A percentile compares a stretch with the other conserved stretches of the same genome.
Conservation (phyloP, 768 basidiomycete species). For the Sistotremastrum suecicum region DNA sequence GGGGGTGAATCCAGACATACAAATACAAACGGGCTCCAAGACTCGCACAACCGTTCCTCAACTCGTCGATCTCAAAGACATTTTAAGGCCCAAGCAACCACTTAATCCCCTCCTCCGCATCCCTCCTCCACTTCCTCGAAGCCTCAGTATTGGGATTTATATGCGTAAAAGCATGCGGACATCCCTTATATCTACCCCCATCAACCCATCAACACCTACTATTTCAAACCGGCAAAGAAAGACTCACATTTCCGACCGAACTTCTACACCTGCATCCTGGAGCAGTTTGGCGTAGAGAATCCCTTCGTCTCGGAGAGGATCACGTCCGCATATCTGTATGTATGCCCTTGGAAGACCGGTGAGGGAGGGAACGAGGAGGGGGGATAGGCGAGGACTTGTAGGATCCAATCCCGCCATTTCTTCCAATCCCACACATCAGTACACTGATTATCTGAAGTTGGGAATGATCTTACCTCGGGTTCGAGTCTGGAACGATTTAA, state of each 20-base stretch:
- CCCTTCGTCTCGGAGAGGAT: constrained; percentile 17
- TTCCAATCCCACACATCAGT: too few relatives aligned
- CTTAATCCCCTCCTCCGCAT: constrained; percentile 7
- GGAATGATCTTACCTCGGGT: too few relatives aligned
- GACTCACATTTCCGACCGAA: constrained; percentile 12
- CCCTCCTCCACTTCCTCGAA: constrained; percentile 7
- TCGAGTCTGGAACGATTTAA: too few relatives aligned
- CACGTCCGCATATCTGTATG: constrained; percentile 13
- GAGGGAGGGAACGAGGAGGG: constrained; percentile 11
- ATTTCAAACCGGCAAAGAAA: neutral
- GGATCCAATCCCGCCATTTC: too few relatives aligned
- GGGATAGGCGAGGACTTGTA: constrained; percentile 2
- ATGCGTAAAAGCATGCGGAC: constrained; percentile 11
- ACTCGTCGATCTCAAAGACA: too few relatives aligned
- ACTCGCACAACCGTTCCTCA: too few relatives aligned
- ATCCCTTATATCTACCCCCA: constrained; percentile 12
- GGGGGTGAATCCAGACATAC: too few relatives aligned
- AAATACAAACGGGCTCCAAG: too few relatives aligned
- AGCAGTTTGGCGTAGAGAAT: constrained; percentile 14
- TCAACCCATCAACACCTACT: too few relatives aligned
- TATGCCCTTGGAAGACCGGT: constrained; percentile 11
- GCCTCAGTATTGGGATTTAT: constrained; percentile 4
- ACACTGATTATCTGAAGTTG: too few relatives aligned
- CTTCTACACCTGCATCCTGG: constrained; percentile 11
- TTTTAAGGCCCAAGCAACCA: constrained; percentile 8